Percentiles rank a stretch among this genome's conserved stretches.
Evolutionary conservation across 768 basidiomycete species (phyloP).

Genomic region (Tylopilus intermedius): DNA sequence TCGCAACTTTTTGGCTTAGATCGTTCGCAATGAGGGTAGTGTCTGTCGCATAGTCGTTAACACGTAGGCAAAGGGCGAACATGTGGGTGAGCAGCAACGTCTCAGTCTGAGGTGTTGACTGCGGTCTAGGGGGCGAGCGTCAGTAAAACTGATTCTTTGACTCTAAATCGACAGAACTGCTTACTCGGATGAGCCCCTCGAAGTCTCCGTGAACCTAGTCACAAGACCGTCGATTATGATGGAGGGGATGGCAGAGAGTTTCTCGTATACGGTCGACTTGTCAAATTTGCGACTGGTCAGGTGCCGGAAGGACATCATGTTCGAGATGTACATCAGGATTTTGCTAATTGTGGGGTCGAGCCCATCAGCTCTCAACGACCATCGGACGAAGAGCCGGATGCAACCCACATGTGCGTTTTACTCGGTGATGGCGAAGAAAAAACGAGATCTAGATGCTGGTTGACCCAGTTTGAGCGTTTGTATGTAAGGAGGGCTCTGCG

Average conservation of each 20-base stretch:
- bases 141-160: not conserved
- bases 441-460: conserved; percentile 49
- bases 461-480: conserved; percentile 64
- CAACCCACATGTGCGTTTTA: conserved; percentile 56
- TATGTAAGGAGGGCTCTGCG: conserved; percentile 57
- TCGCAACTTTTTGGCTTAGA: conserved; percentile 55
- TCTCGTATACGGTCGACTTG: conserved; percentile 51
- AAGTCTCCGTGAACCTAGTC: conserved; percentile 73
- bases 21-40: conserved; percentile 66
- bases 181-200: conserved; percentile 63
- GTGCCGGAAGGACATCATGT: conserved; percentile 70
- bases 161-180: conserved; percentile 11
- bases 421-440: conserved; percentile 45
- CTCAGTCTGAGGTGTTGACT: conserved; percentile 63
- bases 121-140: conserved; percentile 30
- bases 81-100: conserved; percentile 72
- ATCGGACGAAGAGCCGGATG: not conserved
- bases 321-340: conserved; percentile 73
- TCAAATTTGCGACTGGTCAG: conserved; percentile 38
- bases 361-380: not conserved
- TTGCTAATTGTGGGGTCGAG: conserved; percentile 42
- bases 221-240: conserved; percentile 71
- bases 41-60: conserved; percentile 77
- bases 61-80: conserved; percentile 72
- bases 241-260: conserved; percentile 53